Base-by-base conservation (phyloP, 768 basidiomycete genomes). In the Postia placenta region DNA sequence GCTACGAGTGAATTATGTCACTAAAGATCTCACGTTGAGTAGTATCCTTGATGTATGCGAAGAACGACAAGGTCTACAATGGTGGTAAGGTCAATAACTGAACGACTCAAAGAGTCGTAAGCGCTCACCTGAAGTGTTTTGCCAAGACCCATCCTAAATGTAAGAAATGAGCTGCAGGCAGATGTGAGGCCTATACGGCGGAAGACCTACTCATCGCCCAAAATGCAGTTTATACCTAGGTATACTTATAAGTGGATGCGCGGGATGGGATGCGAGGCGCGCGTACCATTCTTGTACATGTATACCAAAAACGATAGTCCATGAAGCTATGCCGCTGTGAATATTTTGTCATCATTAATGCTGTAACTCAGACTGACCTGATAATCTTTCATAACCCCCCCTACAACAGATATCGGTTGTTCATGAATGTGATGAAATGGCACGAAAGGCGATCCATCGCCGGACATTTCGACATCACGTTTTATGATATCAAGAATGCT, bases 351-450 rank as follows among this genome's bases (percentile, higher is more conserved):
- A 42, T 30, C 45, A n/a, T 20, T 37, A 7, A 49, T 3, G 19
- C 3, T 14, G n/a, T 5, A 12, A 15, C 22, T 20, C 4, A 11
- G 11, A 54, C 67, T 5, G 33, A 77, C 78, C 71, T 88, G 86
- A 64, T 87, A 87, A 46, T 81, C 81, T 61, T 87, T 87, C 74
- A 87, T 78, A 22, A 69, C 64, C 14, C 83, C 86, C 7, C 74
- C 75, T 15, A 66, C 65, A 24, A 87, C 69, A 33, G 76, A 64
- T 5, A 56, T 50, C 0, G 81, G 82, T 53, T 83, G 81, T 36
- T 68, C 65, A 20, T 67, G 67, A 42, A 78, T 50, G 17, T 67
- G 54, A 42, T 66, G 71, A 15, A 69, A 62, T 3, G 73, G 74
- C 0, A 64, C 59, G 53, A 64, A 71, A 2, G 43, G 27, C 1